These are phyloP conservation scores for Magnaporthiopsis poae DNA, from an alignment of 2,329 filamentous ascomycete species.

Conservation along the genomic window DNA sequence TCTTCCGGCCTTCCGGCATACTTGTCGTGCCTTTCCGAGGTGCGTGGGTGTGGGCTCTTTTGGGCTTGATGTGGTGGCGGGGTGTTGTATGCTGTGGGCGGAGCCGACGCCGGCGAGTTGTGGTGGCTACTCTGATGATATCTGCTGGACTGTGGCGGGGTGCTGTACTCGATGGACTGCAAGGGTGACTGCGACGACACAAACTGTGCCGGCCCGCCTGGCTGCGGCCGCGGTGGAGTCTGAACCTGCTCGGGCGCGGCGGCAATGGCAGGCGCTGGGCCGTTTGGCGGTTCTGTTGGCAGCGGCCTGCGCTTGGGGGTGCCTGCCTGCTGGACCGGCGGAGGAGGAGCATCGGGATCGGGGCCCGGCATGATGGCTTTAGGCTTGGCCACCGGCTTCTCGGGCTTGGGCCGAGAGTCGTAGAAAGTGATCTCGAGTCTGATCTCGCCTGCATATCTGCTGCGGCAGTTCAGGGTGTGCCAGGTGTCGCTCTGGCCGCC, in stretches of 20 bases:
- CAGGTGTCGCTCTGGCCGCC: slow-evolving; percentile 91
- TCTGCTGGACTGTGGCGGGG: slow-evolving; percentile 25
- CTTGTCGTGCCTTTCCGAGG: slow-evolving; percentile 27
- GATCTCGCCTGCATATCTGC: slow-evolving; percentile 92
- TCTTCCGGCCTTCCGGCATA: slow-evolving; percentile 28
- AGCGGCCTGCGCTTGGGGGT: slow-evolving; percentile 72
- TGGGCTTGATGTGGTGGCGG: slow-evolving; percentile 10
- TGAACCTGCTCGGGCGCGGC: slow-evolving; percentile 33
- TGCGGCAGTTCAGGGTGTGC: slow-evolving; percentile 78
- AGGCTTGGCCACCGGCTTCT: slow-evolving; percentile 54
- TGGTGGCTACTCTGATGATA: slow-evolving; percentile 26
- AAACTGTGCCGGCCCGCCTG: slow-evolving; percentile 30
- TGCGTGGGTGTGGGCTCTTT: slow-evolving; percentile 15
- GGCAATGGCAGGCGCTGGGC: slow-evolving; percentile 35
- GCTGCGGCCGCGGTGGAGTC: slow-evolving; percentile 32
- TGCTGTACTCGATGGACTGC: slow-evolving; percentile 42
- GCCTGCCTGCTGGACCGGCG: slow-evolving; percentile 19
- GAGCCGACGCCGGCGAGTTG: slow-evolving; percentile 22
- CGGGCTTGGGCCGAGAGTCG: slow-evolving; percentile 72
- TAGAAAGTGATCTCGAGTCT: slow-evolving; percentile 94
- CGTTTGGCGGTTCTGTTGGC: slow-evolving; percentile 64
- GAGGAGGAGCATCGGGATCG: slow-evolving; percentile 18
- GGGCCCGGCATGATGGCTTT: slow-evolving; percentile 29
- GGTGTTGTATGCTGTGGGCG: slow-evolving; percentile 13
- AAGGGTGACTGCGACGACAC: slow-evolving; percentile 44